Evolutionary conservation across 2,329 filamentous ascomycete genomes (phyloP).

Genomic region (Dichotomopilus funicola): DNA sequence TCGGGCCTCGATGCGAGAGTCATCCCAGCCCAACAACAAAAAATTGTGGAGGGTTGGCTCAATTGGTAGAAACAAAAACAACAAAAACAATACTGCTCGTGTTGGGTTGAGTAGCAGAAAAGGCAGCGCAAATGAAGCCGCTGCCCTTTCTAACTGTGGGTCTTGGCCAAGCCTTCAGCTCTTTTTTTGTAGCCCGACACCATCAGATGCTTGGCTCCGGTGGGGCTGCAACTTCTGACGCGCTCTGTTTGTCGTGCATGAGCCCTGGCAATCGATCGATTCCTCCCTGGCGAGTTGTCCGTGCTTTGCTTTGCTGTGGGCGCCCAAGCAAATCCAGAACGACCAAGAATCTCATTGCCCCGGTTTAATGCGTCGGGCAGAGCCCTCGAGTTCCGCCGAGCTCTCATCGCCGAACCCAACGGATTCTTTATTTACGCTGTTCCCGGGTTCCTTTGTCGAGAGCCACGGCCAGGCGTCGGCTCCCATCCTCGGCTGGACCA

Average conservation of each 20-base stretch:
- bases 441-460: constrained; percentile 2
- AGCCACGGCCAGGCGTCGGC: constrained; percentile 14
- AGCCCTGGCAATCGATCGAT: constrained; percentile 23
- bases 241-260: constrained; percentile 11
- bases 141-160: no score
- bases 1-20: no score
- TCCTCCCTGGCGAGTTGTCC: constrained; percentile 4
- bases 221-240: constrained; percentile 1
- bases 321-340: constrained; percentile 15
- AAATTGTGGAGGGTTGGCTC: no score
- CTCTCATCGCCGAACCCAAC: constrained; percentile 13
- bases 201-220: background rate
- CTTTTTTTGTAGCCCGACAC: constrained; percentile 4
- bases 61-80: no score
- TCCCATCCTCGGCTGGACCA: constrained; percentile 3
- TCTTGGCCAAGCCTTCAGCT: background rate
- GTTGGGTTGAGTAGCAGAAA: no score
- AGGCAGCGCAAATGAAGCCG: no score
- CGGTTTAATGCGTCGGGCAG: constrained; percentile 16
- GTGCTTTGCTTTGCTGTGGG: background rate
- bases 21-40: no score
- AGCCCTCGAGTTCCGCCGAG: constrained; percentile 15
- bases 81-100: no score
- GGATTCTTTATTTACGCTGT: background rate
- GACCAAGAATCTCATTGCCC: constrained; percentile 18